Conservation (phyloP, 176 grass and related monocot genomes). For the Oryza nivara region DNA sequence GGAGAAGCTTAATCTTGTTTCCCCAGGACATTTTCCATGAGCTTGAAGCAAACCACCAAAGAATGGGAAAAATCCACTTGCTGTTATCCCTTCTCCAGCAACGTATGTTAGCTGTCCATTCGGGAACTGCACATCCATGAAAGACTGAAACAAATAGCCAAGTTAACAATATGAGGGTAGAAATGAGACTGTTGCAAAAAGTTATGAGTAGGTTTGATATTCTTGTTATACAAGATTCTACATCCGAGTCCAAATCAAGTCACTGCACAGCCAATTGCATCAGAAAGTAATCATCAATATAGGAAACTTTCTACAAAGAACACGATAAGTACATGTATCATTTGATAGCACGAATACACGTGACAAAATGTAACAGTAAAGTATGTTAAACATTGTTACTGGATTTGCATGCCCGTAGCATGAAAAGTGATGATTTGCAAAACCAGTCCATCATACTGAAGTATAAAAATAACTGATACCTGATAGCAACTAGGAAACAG, state of each 20-base stretch:
- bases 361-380: background rate
- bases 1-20: constrained; percentile 92
- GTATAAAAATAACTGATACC: background rate
- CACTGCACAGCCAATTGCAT: background rate
- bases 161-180: constrained; percentile 8
- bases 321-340: constrained; percentile 6
- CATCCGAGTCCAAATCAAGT: background rate
- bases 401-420: background rate
- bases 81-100: constrained; percentile 88
- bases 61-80: constrained; percentile 77
- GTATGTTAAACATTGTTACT: background rate
- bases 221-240: background rate
- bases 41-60: constrained; percentile 84
- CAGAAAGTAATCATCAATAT: background rate
- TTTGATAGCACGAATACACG: background rate
- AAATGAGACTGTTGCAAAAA: background rate
- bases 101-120: constrained; percentile 92
- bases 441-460: background rate
- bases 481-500: constrained; percentile 16
- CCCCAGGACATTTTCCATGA: constrained; percentile 79
- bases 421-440: background rate
- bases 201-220: background rate
- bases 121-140: constrained; percentile 93
- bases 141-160: constrained; percentile 64
- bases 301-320: background rate